Conservation (phyloP, 192 early-diverging fungal genomes). For the Jimgerdemannia flammicorona region DNA sequence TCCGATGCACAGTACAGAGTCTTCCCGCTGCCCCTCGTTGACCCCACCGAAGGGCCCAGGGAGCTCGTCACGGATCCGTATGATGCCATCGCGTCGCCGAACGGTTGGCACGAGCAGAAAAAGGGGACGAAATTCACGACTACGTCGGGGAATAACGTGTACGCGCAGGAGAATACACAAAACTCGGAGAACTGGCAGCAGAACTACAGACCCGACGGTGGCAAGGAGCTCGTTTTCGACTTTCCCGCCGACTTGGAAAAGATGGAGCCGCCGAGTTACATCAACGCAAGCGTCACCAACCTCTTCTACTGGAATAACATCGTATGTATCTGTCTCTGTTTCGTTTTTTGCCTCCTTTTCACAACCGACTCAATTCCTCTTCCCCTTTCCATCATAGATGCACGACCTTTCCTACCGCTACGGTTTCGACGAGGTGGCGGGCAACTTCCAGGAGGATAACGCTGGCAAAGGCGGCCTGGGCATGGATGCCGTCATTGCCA, state of each 20-base stretch:
- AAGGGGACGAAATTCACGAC: slow-evolving; percentile 51
- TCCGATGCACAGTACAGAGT: slow-evolving; percentile 73
- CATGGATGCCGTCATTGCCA: slow-evolving; percentile 85
- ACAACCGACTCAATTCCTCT: too few relatives aligned
- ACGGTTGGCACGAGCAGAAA: slow-evolving; percentile 74
- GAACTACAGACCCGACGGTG: slow-evolving; percentile 75
- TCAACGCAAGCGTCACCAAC: slow-evolving; percentile 79
- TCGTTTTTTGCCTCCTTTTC: not conserved
- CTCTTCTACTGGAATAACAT: slow-evolving; percentile 92
- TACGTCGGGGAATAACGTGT: slow-evolving; percentile 92
- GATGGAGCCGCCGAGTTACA: slow-evolving; percentile 62
- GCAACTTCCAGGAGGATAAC: slow-evolving; percentile 95
- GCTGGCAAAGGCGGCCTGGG: slow-evolving; percentile 68
- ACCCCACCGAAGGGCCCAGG: slow-evolving; percentile 65
- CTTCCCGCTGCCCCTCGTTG: slow-evolving; percentile 74
- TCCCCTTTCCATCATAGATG: slow-evolving; percentile 30
- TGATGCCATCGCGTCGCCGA: slow-evolving; percentile 53
- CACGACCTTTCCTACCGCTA: slow-evolving; percentile 89
- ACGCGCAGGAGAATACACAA: slow-evolving; percentile 79
- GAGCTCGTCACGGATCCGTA: slow-evolving; percentile 51
- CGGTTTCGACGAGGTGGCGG: slow-evolving; percentile 87
- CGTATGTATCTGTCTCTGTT: slow-evolving; percentile 7
- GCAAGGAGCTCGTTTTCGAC: slow-evolving; percentile 62
- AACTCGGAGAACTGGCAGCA: slow-evolving; percentile 67
- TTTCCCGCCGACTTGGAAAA: slow-evolving; percentile 62